A percentile compares a stretch with the other conserved stretches of the same genome.
These are phyloP conservation scores for Populus tomentosa DNA, from an alignment of 441 rosid species.

Conservation along the genomic window DNA sequence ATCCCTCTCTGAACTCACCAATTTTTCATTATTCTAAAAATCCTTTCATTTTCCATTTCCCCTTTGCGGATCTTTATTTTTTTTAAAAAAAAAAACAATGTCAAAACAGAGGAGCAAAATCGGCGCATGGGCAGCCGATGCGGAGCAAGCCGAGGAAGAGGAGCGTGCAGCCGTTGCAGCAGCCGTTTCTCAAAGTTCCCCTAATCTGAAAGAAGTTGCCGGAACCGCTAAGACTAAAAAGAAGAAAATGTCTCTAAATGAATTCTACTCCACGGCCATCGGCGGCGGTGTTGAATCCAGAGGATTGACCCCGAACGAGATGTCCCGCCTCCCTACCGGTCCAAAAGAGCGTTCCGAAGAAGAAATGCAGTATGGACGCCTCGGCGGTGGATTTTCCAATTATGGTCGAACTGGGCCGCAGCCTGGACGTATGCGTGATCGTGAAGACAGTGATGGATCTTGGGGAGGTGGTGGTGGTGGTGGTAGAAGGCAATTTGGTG, in stretches of 20 bases:
- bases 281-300: slow-evolving; percentile 19
- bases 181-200: slow-evolving; percentile 53
- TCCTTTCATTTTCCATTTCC: slow-evolving; percentile 5
- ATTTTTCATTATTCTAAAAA: slow-evolving; percentile 3
- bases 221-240: slow-evolving; percentile 58
- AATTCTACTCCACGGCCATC: slow-evolving; percentile 35
- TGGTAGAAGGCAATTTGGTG: slow-evolving; percentile 59
- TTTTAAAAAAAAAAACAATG: slow-evolving; percentile 27
- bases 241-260: slow-evolving; percentile 65
- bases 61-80: slow-evolving; percentile 20
- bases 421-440: slow-evolving; percentile 38
- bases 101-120: slow-evolving; percentile 71
- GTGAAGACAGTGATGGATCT: slow-evolving; percentile 47
- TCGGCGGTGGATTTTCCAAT: slow-evolving; percentile 77
- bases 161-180: slow-evolving; percentile 47
- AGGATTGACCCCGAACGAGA: slow-evolving; percentile 69
- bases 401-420: slow-evolving; percentile 51
- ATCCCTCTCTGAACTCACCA: background rate
- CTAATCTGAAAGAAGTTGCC: slow-evolving; percentile 65
- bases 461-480: slow-evolving; percentile 35
- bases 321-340: slow-evolving; percentile 77
- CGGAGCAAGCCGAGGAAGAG: slow-evolving; percentile 75
- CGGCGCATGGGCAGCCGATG: slow-evolving; percentile 97
- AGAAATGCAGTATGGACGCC: slow-evolving; percentile 82
- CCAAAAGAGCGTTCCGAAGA: slow-evolving; percentile 86